Base-by-base conservation (phyloP, 345 rosid genomes). In the Syzygium aromaticum region DNA sequence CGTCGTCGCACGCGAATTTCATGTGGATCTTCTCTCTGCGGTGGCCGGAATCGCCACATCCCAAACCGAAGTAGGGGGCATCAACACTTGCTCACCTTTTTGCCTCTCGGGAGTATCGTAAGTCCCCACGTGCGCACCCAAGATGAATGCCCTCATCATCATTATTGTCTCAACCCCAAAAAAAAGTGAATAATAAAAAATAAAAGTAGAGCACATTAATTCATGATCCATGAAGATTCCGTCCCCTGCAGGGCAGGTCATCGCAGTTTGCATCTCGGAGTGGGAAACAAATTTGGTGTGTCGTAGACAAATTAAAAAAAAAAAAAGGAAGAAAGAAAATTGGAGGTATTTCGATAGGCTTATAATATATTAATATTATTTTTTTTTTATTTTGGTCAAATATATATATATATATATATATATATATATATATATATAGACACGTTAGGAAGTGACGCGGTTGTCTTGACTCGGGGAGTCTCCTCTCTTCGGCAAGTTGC, bases 131-230 rank as follows among this genome's bases (percentile, higher is more conserved):
- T 63, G 16, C 38, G n/a, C n/a, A n/a, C 77, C 9, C 77, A 28
- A 63, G 28, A 63, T 28, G 12, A 28, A 63, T 14, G 38, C 77
- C 14, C 28, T 63, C 14, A 63, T 14, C 14, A 14, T 28, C 21
- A 0, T 63, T 63, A 0, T 63, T 28, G 77, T 14, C 38, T 19
- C 38, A 17, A 19, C 3, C 0, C 14, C 14, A 0, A 11, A 10
- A 57, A 57, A 23, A 57, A 11, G 0, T 0, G 10, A 23, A 25
- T 23, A 5, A 16, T 56, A 56, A 56, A 21, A 23, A 63, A n/a
- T 7, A n/a, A n/a, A 13, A 53, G 28, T 6, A 63, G 28, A 17
- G 3, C 16, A 14, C 77, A 28, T 63, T 63, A 63, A 63, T n/a
- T 63, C 17, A 6, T 14, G 77, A 63, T 63, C 77, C 38, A 6